phyloP scores from a whole-genome alignment of 345 rosid genomes.

The Moringa oleifera region DNA sequence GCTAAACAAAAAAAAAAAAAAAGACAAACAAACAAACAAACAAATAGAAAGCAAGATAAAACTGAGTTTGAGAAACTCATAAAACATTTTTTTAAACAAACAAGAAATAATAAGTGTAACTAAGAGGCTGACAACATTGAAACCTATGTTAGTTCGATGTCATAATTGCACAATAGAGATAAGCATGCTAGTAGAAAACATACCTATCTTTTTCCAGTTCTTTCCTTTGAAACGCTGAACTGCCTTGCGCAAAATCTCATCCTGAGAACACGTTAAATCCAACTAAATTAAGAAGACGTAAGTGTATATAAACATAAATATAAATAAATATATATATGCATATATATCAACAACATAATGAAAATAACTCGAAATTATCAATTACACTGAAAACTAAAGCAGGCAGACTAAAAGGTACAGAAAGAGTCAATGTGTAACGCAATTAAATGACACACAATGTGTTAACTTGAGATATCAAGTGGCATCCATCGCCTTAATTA shows the following conservation, averaged over 20 bases:
- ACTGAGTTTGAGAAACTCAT: not conserved
- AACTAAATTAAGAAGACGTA: not conserved
- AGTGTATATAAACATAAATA: not conserved
- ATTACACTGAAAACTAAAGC: not conserved
- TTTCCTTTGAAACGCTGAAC: slow-evolving; percentile 95
- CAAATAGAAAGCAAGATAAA: not conserved
- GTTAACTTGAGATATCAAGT: too few species aligned
- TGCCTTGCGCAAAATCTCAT: slow-evolving; percentile 85
- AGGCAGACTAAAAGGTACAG: too few species aligned
- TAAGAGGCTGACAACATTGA: too few species aligned
- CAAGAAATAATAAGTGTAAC: not conserved
- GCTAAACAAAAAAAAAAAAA: too few species aligned
- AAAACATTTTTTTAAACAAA: too few species aligned
- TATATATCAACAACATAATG: not conserved
- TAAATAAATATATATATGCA: not conserved
- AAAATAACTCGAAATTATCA: not conserved
- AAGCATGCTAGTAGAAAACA: not conserved
- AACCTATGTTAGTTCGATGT: not conserved
- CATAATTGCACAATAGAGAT: not conserved
- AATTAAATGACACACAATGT: too few species aligned
- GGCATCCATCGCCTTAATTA: too few species aligned
- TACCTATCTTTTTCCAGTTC: slow-evolving; percentile 99
- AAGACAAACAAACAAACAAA: too few species aligned
- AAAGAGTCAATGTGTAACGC: too few species aligned
- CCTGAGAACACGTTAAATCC: slow-evolving; percentile 39